A percentile compares a stretch with the other conserved stretches of the same genome.
Conservation (phyloP, 768 basidiomycete species). For the Kwoniella botswanensis region DNA sequence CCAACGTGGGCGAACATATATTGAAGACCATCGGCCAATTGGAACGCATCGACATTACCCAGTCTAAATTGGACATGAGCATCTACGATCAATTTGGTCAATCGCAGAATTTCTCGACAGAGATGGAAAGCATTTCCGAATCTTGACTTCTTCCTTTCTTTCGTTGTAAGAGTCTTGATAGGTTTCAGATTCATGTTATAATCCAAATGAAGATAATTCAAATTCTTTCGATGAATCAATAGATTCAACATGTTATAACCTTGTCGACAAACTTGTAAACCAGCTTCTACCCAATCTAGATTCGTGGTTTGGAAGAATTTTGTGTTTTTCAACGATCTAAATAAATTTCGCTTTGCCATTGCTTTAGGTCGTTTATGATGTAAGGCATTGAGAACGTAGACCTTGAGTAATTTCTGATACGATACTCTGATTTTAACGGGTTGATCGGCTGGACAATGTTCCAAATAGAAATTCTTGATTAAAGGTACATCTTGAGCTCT, state of each 20-base stretch:
- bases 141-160: slow-evolving; percentile 99
- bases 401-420: slow-evolving; percentile 93
- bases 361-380: slow-evolving; percentile 88
- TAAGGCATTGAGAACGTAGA: slow-evolving; percentile 92
- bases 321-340: slow-evolving; percentile 83
- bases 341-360: slow-evolving; percentile 97
- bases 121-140: slow-evolving; percentile 97
- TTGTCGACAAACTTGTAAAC: slow-evolving; percentile 96
- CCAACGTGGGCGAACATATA: slow-evolving; percentile 98
- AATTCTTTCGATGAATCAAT: slow-evolving; percentile 91
- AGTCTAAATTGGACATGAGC: slow-evolving; percentile 98
- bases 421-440: slow-evolving; percentile 98
- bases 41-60: slow-evolving; percentile 98
- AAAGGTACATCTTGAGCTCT: slow-evolving; percentile 94
- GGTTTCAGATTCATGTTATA: slow-evolving; percentile 99
- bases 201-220: slow-evolving; percentile 80
- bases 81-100: slow-evolving; percentile 98
- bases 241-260: slow-evolving; percentile 99
- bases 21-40: slow-evolving; percentile 96
- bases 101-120: slow-evolving; percentile 94
- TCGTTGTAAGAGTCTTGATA: slow-evolving; percentile 89
- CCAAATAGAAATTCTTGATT: slow-evolving; percentile 98
- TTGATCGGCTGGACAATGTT: slow-evolving; percentile 95
- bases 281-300: slow-evolving; percentile 98
- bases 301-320: slow-evolving; percentile 99